Conservation (phyloP, 495 filamentous ascomycete genomes). For the Hypoxylon intermedium region DNA sequence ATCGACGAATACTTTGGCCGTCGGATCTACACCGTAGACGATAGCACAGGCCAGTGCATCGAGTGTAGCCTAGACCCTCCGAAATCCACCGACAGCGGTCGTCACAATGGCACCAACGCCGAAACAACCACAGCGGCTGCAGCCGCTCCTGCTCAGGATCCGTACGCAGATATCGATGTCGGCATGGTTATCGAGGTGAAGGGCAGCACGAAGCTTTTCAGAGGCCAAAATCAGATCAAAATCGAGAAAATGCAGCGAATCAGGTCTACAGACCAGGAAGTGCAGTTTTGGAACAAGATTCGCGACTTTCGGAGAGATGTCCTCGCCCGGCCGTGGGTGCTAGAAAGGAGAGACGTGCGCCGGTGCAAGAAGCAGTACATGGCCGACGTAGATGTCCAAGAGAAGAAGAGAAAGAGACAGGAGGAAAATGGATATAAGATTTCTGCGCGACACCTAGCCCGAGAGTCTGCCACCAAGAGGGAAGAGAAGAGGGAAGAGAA, state of each 20-base stretch:
- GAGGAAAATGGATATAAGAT: slow-evolving; percentile 38
- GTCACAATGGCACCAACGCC: slow-evolving; percentile 5
- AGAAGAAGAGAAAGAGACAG: slow-evolving; percentile 50
- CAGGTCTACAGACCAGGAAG: slow-evolving; percentile 74
- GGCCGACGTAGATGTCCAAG: slow-evolving; percentile 49
- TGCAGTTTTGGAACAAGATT: slow-evolving; percentile 75
- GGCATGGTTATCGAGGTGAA: slow-evolving; percentile 79
- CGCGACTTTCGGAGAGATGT: slow-evolving; percentile 67
- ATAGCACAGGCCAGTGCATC: slow-evolving; percentile 81
- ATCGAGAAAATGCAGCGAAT: slow-evolving; percentile 70
- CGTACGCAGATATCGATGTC: slow-evolving; percentile 59
- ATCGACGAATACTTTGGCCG: slow-evolving; percentile 68
- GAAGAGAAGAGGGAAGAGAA: slow-evolving; percentile 3
- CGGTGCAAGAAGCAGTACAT: slow-evolving; percentile 56
- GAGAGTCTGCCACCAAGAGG: neutral
- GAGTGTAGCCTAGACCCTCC: slow-evolving; percentile 55
- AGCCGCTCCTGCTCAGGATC: slow-evolving; percentile 12
- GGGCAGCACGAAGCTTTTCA: slow-evolving; percentile 70
- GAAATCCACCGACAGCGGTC: slow-evolving; percentile 18
- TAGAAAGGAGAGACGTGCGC: slow-evolving; percentile 62
- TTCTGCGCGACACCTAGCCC: neutral
- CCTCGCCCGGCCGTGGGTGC: slow-evolving; percentile 71
- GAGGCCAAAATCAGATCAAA: slow-evolving; percentile 68
- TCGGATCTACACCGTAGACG: slow-evolving; percentile 77
- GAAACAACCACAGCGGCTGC: neutral